phyloP scores from a whole-genome alignment of 345 rosid species.

The Raphanus sativus region DNA sequence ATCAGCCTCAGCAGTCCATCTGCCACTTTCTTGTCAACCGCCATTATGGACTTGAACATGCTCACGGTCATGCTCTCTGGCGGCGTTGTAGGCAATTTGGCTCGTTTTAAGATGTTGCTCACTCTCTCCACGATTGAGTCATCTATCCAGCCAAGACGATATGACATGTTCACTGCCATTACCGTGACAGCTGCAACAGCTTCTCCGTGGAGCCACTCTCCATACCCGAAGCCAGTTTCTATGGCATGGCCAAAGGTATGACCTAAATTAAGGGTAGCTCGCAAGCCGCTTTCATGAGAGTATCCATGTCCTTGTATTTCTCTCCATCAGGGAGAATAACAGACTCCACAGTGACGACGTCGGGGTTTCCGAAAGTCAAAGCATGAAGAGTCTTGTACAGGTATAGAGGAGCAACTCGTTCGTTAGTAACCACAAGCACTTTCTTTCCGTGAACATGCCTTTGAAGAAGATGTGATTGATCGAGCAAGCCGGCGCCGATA shows the following conservation, averaged over 20 bases:
- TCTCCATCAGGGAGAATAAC: conserved; percentile 95
- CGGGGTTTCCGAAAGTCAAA: conserved; percentile 76
- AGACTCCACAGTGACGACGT: conserved; percentile 74
- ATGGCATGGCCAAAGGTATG: conserved; percentile 63
- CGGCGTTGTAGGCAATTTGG: conserved; percentile 73
- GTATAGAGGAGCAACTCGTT: conserved; percentile 68
- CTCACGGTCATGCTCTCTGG: conserved; percentile 85
- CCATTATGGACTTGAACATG: conserved; percentile 95
- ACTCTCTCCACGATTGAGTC: conserved; percentile 73
- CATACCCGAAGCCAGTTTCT: conserved; percentile 92
- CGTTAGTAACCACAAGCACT: conserved; percentile 90
- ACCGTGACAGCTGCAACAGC: conserved; percentile 98
- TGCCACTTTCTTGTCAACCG: conserved; percentile 98
- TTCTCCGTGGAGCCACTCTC: conserved; percentile 98
- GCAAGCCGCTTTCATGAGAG: too few species aligned
- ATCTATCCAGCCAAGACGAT: conserved; percentile 98
- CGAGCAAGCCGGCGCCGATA: conserved; percentile 84
- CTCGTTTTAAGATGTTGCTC: conserved; percentile 56
- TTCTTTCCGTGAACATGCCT: conserved; percentile 94
- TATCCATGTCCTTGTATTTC: conserved; percentile 77
- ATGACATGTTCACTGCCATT: conserved; percentile 99
- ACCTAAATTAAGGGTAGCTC: too few species aligned
- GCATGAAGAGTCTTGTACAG: conserved; percentile 77
- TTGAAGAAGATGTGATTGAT: conserved; percentile 78
- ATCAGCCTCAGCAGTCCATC: conserved; percentile 93